Evolutionary conservation across 495 filamentous ascomycete species (phyloP), one percentile per base, ranked within the genome.

Genomic region (Penicillium verhagenii): DNA sequence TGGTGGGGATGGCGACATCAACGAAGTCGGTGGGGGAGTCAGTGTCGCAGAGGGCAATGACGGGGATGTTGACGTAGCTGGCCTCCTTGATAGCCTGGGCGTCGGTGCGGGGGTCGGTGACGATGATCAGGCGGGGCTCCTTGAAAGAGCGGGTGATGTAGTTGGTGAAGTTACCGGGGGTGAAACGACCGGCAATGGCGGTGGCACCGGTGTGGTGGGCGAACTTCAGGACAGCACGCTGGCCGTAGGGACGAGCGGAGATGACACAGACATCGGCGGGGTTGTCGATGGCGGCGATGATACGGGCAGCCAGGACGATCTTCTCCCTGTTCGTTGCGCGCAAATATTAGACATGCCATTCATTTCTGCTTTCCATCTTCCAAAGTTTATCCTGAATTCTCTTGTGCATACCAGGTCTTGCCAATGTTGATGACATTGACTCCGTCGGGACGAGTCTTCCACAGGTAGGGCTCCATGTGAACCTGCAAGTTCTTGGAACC

Each of bases 61-160:
- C 94, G 69, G 94, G 94, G 77, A 98, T 97, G 86, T 98, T 98
- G 84, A 98, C 94, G 81, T 97, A 98, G 64, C 85, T 89, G 67
- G 94, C 95, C 83, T 98, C 94, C 85, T 97, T 97, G 87, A 98
- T 97, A 70, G 94, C 94, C 84, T 98, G 94, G 69, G 95, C 88
- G 66, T 98, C 94, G 81, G 95, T 98, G 80, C 95, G 95, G 66
- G 94, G 94, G 75, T 98, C 94, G 76, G 94, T 98, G 71, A 98
- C 94, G 74, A 98, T 85, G 84, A 98, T 97, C 66, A 98, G 86
- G 73, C 94, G 95, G 70, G 94, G 94, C 82, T 98, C 94, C 87
- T 97, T 97, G 89, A 98, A 98, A 67, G 94, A 97, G 72, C 94
- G 95, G 75, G 94, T 98, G 87, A 97, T 98, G 89, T 98, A 98